Evolutionary conservation across 2,329 filamentous ascomycete genomes (phyloP), one percentile per base, ranked within the genome.

Genomic region (Calonectria leucothoes): DNA sequence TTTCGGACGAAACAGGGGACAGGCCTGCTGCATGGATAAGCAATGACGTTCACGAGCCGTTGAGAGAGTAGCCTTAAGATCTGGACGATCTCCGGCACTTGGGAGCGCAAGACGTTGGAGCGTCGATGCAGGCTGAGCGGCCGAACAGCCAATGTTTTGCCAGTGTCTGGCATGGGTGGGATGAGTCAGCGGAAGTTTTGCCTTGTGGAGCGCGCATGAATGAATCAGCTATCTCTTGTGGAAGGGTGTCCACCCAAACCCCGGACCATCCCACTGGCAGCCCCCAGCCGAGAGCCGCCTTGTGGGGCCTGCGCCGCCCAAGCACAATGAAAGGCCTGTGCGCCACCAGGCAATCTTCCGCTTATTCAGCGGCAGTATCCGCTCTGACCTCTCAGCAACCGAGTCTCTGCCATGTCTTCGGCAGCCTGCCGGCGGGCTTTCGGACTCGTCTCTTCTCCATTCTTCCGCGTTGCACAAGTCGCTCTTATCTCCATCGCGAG

Each of bases 291-390:
- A 11, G 33, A 45, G 42, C 42, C 42, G 42, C 52, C 66, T 51
- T 20, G 66, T 49, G 66, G 55, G 66, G 27, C 37, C 2, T 33
- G 42, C 55, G 5, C 17, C 29, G 39, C 63, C 51, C 63, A 31
- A 49, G 63, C 63, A 39, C 37, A 25, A 61, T 52, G n/a, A 14
- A 10, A 25, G 23, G 42, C 59, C 20, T n/a, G 27, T 39, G 14
- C 12, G 6, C 51, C 23, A 23, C 69, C 45, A 67, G 45, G 65
- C n/a, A 14, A 59, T 51, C 55, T 27, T 39, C 69, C 72, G 72
- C 63, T 74, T 49, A 71, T 39, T 74, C 52, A 74, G 69, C 69
- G 64, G 69, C 17, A 39, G 33, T 6, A 39, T n/a, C 20, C 55
- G 55, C 55, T 61, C 55, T 61, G 55, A 59, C 37, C 27, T 39